Evolutionary conservation across 768 basidiomycete genomes (phyloP).

Genomic region (Russula lepida): DNA sequence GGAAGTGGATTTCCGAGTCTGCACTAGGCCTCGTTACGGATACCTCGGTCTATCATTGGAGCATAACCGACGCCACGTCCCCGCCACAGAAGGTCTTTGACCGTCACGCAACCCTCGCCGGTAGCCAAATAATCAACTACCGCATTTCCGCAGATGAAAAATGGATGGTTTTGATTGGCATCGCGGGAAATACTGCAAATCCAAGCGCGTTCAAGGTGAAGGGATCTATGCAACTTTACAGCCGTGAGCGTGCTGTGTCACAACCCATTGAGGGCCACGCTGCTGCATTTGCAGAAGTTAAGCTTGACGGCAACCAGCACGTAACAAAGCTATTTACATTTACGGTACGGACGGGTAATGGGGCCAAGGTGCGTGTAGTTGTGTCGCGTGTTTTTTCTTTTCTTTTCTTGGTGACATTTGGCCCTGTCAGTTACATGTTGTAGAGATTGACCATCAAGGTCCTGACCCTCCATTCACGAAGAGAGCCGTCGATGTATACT

Average conservation of each 20-base stretch:
- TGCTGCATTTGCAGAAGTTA: slow-evolving; percentile 88
- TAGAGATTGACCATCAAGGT: slow-evolving; percentile 94
- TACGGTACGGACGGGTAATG: slow-evolving; percentile 91
- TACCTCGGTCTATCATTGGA: slow-evolving; percentile 88
- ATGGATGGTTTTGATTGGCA: slow-evolving; percentile 95
- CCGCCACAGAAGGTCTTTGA: slow-evolving; percentile 92
- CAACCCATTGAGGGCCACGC: slow-evolving; percentile 99
- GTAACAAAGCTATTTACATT: slow-evolving; percentile 91
- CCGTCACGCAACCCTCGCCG: slow-evolving; percentile 87
- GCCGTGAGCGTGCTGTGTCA: slow-evolving; percentile 82
- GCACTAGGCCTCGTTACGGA: slow-evolving; percentile 96
- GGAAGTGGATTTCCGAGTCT: slow-evolving; percentile 95
- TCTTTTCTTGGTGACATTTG: neutral
- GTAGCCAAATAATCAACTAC: slow-evolving; percentile 98
- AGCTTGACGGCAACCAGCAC: slow-evolving; percentile 79
- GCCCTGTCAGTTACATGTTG: slow-evolving; percentile 76
- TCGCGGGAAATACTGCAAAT: slow-evolving; percentile 85
- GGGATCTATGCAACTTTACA: slow-evolving; percentile 96
- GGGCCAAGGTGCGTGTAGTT: slow-evolving; percentile 72
- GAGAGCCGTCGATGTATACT: slow-evolving; percentile 98
- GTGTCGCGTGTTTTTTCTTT: neutral
- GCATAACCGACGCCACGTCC: slow-evolving; percentile 63
- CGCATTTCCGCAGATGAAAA: slow-evolving; percentile 88
- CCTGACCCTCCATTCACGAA: slow-evolving; percentile 90
- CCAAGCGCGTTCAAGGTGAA: slow-evolving; percentile 98